Evolutionary conservation across 805 yeast genomes (phyloP).

Genomic region (Tetrapisispora fleetii): DNA sequence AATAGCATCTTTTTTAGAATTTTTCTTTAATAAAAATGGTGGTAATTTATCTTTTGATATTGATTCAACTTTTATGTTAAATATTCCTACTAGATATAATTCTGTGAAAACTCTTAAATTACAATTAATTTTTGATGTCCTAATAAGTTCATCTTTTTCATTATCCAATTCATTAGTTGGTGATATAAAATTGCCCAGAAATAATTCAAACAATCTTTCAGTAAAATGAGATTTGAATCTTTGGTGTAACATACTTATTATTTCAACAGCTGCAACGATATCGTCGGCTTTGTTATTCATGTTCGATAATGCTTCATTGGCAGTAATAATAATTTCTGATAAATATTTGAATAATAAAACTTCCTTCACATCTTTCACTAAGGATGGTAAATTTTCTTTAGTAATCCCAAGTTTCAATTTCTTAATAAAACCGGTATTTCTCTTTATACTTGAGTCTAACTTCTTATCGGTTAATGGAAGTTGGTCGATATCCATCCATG

Average conservation of each 20-base stretch:
- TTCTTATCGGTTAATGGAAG: constrained; percentile 25
- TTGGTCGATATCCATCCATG: constrained; percentile 45
- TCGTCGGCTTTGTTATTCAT: constrained; percentile 45
- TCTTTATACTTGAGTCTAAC: constrained; percentile 70
- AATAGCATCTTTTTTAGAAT: constrained; percentile 31
- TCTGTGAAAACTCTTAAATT: constrained; percentile 48
- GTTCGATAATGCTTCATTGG: constrained; percentile 51
- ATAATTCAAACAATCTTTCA: constrained; percentile 34
- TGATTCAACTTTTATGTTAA: constrained; percentile 37
- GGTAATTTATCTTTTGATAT: constrained; percentile 35
- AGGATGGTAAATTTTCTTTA: constrained; percentile 37
- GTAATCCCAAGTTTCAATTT: constrained; percentile 50
- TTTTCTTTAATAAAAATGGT: constrained; percentile 31
- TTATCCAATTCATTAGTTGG: constrained; percentile 18
- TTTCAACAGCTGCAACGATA: constrained; percentile 51
- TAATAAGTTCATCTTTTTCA: constrained; percentile 37
- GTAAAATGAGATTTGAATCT: constrained; percentile 52
- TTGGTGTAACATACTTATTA: constrained; percentile 67
- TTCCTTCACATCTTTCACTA: constrained; percentile 52
- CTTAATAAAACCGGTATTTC: constrained; percentile 70
- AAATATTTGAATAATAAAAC: constrained; percentile 66
- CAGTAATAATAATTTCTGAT: constrained; percentile 54
- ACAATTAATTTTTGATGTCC: constrained; percentile 36
- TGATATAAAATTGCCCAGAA: constrained; percentile 33
- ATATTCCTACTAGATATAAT: constrained; percentile 46